These are phyloP conservation scores for Syncephalis fuscata DNA, from an alignment of 371 early-diverging fungal genomes.

Conservation along the genomic window DNA sequence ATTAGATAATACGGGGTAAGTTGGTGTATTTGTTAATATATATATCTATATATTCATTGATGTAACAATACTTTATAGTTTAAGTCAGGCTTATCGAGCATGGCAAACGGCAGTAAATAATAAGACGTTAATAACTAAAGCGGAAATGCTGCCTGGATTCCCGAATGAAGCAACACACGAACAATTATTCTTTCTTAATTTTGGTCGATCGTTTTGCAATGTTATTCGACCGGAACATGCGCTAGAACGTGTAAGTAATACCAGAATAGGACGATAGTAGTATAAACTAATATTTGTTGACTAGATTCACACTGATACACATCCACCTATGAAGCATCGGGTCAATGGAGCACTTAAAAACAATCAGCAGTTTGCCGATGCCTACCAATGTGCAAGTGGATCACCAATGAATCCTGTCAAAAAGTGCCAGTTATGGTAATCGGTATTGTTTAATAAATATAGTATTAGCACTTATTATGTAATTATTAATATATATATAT, in stretches of 20 bases:
- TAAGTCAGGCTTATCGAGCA: constrained; percentile 18
- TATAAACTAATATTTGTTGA: neutral
- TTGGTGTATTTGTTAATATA: neutral
- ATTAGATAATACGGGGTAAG: constrained; percentile 18
- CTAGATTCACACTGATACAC: constrained; percentile 22
- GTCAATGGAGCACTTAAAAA: constrained; percentile 51
- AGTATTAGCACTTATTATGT: neutral
- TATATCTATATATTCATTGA: neutral
- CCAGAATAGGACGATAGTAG: no score
- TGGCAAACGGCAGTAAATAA: constrained; percentile 16
- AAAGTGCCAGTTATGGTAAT: constrained; percentile 34
- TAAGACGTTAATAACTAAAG: constrained; percentile 16
- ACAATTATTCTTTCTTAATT: constrained; percentile 36
- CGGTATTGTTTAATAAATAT: neutral
- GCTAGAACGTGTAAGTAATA: constrained; percentile 18
- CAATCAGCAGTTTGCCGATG: constrained; percentile 37
- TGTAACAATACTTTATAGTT: constrained; percentile 3
- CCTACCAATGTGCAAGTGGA: constrained; percentile 36
- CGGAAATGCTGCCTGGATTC: constrained; percentile 28
- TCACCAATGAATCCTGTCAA: constrained; percentile 34
- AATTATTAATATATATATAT: no score
- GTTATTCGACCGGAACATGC: constrained; percentile 21
- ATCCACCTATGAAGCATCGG: constrained; percentile 37
- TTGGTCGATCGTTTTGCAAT: constrained; percentile 34
- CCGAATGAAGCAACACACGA: constrained; percentile 20